Evolutionary conservation across 768 basidiomycete species (phyloP), one percentile per base, ranked within the genome.

Genomic region (Termitomyces sp.): DNA sequence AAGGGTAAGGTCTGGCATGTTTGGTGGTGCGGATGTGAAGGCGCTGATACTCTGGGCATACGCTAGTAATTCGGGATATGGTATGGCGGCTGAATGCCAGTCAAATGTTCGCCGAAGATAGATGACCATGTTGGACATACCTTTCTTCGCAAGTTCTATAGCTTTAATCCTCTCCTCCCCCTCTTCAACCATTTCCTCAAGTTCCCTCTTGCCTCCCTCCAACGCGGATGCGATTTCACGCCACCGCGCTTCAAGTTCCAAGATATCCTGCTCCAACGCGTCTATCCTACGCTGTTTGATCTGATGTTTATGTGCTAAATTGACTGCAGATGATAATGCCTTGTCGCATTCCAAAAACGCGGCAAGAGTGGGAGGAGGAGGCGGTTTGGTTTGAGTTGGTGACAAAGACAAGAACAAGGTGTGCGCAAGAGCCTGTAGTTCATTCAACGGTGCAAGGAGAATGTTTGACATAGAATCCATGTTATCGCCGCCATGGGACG

Each of bases 11-110:
- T 90, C 88, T 21, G 88, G 88, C 83, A 91, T 87, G 64, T 90
- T 90, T 10, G 91, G 91, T 8, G 91, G 91, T 10, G 90, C 91
- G 34, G 91, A 91, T 5, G 91, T 91, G 70, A 92, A 93, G 14
- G 88, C 82, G 59, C 88, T 88, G 52, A 93, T 77, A 58, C 86
- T 88, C 64, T 91, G 88, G 2, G 91, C 91, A 68, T 93, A 93
- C 2, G 87, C 82, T 58, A 93, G 77, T 11, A 93, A 75, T 63
- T 91, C 89, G 3, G 89, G 87, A 64, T 91, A 91, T 3, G 88
- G 87, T 55, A 93, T 85, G 11, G 90, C 77, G 8, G 83, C 90
- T 93, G 55, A 17, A 37, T 40, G 45, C 19, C n/a, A 54, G 37
- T 55, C 52, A 32, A 19, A 45, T 32, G 51, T 32, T 24, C 34